Base-by-base conservation (phyloP, 2,329 filamentous ascomycete genomes). In the Cladosporium cucumerinum region DNA sequence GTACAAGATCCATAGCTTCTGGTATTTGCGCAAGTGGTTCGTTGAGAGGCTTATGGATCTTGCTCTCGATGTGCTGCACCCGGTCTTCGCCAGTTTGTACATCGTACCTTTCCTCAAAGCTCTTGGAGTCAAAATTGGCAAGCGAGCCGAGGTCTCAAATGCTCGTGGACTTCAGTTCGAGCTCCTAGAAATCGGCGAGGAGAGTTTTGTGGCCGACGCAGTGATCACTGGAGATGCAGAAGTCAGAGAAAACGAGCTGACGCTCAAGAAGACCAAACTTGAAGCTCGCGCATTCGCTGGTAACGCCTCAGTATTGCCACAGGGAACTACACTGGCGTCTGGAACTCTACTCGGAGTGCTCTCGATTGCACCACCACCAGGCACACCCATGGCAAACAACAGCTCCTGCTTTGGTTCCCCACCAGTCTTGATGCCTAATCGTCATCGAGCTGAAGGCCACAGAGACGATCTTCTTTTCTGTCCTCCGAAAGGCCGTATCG, bases 391-490 rank as follows among this genome's bases (percentile, higher is more conserved):
- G 10, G 46, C 63, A 2, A 60, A 46, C 10, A 68, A 68, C 32
- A 68, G 64, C 14, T 71, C 69, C n/a, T 71, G 69, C 63, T 71
- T 71, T 49, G 69, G 69, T 7, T 67, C 66, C 1, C 69, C 69
- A 12, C 70, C 70, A 14, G 70, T 71, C 14, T 64, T 68, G 16
- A 71, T 71, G 70, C 70, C 70, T 26, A 66, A 68, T 49, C 70
- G 70, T 11, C 68, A 71, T n/a, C 67, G 69, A 8, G 65, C 59
- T 34, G 67, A 69, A 63, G 70, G 70, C 5, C 67, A 70, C 51
- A 62, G 59, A 23, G 67, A 72, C 59, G 65, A 66, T 16, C 66
- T 69, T 18, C 69, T 70, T 28, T 72, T 72, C 67, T 54, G 59
- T 3, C 70, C 70, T 5, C 68, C 68, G 4, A 67, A 46, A 43